Evolutionary conservation across 2,329 filamentous ascomycete genomes (phyloP).

Genomic region (Colletotrichum falcatum): DNA sequence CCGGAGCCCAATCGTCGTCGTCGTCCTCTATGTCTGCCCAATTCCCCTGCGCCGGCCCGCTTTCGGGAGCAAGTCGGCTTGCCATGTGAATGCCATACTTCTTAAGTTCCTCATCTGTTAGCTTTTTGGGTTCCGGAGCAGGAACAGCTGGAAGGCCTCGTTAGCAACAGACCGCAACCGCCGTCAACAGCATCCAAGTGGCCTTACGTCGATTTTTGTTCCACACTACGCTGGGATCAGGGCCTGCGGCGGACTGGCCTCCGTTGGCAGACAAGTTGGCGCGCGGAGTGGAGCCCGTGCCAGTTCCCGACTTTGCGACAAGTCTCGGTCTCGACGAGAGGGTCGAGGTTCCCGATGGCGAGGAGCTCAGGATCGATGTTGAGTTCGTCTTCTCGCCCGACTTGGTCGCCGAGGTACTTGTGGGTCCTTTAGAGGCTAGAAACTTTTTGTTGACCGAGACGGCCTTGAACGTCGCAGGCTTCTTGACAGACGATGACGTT

Average conservation of each 20-base stretch:
- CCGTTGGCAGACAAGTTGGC: slow-evolving; percentile 62
- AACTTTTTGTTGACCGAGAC: slow-evolving; percentile 90
- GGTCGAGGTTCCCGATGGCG: slow-evolving; percentile 59
- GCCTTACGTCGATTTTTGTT: slow-evolving; percentile 86
- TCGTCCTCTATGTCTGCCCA: slow-evolving; percentile 94
- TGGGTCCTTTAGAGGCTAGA: slow-evolving; percentile 75
- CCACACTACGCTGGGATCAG: slow-evolving; percentile 83
- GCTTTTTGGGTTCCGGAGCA: slow-evolving; percentile 80
- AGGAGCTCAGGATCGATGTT: slow-evolving; percentile 57
- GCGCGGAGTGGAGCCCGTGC: slow-evolving; percentile 63
- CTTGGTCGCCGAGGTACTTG: slow-evolving; percentile 60
- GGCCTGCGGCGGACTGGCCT: slow-evolving; percentile 69
- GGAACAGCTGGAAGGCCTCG: slow-evolving; percentile 62
- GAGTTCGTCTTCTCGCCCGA: slow-evolving; percentile 62
- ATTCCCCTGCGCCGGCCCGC: slow-evolving; percentile 79
- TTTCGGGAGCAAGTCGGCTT: slow-evolving; percentile 80
- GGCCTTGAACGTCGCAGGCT: slow-evolving; percentile 83
- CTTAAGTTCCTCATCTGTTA: slow-evolving; percentile 88
- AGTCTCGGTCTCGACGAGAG: slow-evolving; percentile 75
- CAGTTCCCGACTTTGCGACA: slow-evolving; percentile 79
- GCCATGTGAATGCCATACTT: slow-evolving; percentile 90
- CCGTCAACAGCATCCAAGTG: slow-evolving; percentile 7
- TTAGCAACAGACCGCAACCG: slow-evolving; percentile 43
- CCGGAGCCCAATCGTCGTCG: slow-evolving; percentile 87
- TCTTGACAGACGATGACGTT: slow-evolving; percentile 73